Evolutionary conservation across 108 stramenopile species (phyloP).

Genomic region (Fragilaria crotonensis): DNA sequence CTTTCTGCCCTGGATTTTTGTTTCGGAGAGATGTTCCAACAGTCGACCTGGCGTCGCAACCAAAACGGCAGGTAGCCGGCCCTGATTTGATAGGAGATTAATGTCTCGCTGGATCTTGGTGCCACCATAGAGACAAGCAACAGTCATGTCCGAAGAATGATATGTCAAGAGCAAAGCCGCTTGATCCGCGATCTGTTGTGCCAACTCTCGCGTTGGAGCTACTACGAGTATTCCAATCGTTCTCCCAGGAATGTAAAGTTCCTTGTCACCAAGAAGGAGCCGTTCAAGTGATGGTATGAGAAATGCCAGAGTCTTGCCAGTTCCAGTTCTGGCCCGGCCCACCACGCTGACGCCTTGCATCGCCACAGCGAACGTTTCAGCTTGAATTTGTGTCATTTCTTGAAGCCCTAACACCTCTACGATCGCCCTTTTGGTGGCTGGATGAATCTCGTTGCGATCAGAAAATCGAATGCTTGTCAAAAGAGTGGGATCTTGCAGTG

Average conservation of each 20-base stretch:
- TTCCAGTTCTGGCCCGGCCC: constrained; percentile 91
- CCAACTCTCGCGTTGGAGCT: constrained; percentile 91
- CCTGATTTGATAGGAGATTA: constrained; percentile 29
- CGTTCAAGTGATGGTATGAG: constrained; percentile 82
- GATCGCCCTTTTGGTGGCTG: constrained; percentile 20
- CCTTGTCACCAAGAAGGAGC: constrained; percentile 13
- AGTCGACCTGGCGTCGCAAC: constrained; percentile 89
- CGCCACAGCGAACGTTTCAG: constrained; percentile 61
- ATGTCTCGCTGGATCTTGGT: constrained; percentile 77
- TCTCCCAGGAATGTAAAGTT: constrained; percentile 51
- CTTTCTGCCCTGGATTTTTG: constrained; percentile 21
- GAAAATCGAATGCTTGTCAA: constrained; percentile 40
- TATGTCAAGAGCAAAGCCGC: constrained; percentile 47
- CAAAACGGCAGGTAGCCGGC: constrained; percentile 54
- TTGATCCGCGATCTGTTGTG: constrained; percentile 82
- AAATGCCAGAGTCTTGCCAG: constrained; percentile 98
- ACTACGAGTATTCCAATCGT: constrained; percentile 66
- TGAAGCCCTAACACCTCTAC: constrained; percentile 31
- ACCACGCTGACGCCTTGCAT: constrained; percentile 62
- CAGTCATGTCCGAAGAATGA: constrained; percentile 29
- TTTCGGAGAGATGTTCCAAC: constrained; percentile 60
- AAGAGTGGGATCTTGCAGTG: constrained; percentile 65
- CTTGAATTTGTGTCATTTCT: constrained; percentile 89
- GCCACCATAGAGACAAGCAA: constrained; percentile 50
- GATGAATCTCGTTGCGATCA: constrained; percentile 44